These are phyloP conservation scores for Teratosphaeriaceae sp. DNA, from an alignment of 2,329 filamentous ascomycete genomes.

Conservation along the genomic window DNA sequence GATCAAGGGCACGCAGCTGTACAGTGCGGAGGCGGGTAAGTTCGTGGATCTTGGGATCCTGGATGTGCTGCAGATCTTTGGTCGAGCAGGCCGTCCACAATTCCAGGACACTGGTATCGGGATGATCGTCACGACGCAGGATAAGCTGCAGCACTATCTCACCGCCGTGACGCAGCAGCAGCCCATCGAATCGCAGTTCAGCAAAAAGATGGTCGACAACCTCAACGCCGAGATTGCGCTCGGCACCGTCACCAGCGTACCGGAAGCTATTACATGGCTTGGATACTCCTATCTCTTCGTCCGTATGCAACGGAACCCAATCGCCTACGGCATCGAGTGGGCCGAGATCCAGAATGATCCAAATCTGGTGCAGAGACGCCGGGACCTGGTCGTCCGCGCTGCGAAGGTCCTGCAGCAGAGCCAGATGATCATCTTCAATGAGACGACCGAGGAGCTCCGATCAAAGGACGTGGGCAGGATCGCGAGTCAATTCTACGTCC, in stretches of 20 bases:
- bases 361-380: constrained; percentile 73
- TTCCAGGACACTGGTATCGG: constrained; percentile 97
- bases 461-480: constrained; percentile 95
- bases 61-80: constrained; percentile 96
- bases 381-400: constrained; percentile 81
- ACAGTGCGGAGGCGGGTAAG: constrained; percentile 93
- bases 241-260: constrained; percentile 89
- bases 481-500: constrained; percentile 93
- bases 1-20: constrained; percentile 96
- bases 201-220: constrained; percentile 89
- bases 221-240: constrained; percentile 90
- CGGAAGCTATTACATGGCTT: constrained; percentile 93
- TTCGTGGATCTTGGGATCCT: constrained; percentile 95
- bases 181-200: constrained; percentile 96
- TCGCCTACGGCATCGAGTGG: constrained; percentile 94
- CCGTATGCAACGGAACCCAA: constrained; percentile 86
- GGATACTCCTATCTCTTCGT: constrained; percentile 98
- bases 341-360: constrained; percentile 83
- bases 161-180: constrained; percentile 91
- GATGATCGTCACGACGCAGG: constrained; percentile 95
- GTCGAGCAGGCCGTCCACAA: constrained; percentile 93
- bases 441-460: constrained; percentile 82
- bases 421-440: constrained; percentile 99
- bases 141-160: constrained; percentile 86
- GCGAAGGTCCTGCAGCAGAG: constrained; percentile 81